A percentile compares a stretch with the other conserved stretches of the same genome.
Conservation (phyloP, 805 yeast species). For the Pichia occidentalis region DNA sequence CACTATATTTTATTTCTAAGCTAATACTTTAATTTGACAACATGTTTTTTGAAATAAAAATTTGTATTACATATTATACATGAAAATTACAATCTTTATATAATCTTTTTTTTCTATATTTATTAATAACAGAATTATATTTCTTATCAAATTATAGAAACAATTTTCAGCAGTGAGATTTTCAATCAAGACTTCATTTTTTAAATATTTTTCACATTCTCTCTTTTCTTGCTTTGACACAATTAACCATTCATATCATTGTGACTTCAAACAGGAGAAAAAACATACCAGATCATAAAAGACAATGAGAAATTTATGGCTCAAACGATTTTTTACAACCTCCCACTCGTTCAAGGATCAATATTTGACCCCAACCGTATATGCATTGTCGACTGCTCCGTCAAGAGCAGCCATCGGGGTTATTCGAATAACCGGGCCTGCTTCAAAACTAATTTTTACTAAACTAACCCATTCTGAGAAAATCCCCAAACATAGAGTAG, state of each 20-base stretch:
- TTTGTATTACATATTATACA: no score
- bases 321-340: neutral
- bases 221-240: neutral
- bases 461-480: constrained; percentile 36
- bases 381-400: constrained; percentile 82
- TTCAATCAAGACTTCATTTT: neutral
- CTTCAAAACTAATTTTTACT: constrained; percentile 39
- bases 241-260: no score
- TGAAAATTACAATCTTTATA: no score
- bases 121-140: no score
- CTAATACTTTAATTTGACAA: no score
- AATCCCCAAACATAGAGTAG: constrained; percentile 43
- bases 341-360: neutral
- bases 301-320: neutral
- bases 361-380: constrained; percentile 56
- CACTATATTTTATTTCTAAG: no score
- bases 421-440: constrained; percentile 73
- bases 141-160: no score
- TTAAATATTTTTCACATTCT: neutral
- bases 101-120: no score
- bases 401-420: constrained; percentile 84
- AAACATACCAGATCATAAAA: neutral
- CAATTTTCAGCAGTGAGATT: no score
- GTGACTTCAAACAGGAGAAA: no score
- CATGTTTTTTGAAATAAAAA: no score